Percentiles rank a stretch among this genome's conserved stretches.
These are phyloP conservation scores for Sphagnum contortum DNA, from an alignment of 225 moss, liverwort and hornwort genomes.

Conservation along the genomic window DNA sequence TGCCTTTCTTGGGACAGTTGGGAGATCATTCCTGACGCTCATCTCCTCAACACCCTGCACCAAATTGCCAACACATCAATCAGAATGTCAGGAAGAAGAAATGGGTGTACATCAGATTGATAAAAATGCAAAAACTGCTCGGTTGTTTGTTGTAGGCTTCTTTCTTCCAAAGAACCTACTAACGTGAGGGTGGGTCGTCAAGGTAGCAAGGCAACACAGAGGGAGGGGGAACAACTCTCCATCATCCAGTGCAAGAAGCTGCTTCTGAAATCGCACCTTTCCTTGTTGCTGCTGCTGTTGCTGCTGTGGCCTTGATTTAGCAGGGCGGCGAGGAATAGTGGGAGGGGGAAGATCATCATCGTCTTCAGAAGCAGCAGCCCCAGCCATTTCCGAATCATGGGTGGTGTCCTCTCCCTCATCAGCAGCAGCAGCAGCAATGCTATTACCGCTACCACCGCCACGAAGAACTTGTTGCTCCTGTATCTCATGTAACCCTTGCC, in stretches of 20 bases:
- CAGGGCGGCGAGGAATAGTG: conserved; percentile 64
- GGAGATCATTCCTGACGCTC: conserved; percentile 54
- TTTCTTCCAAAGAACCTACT: too few relatives aligned
- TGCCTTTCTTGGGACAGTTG: conserved; percentile 79
- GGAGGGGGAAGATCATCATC: conserved; percentile 90
- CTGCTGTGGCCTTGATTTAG: conserved; percentile 50
- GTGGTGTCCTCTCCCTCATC: conserved; percentile 84
- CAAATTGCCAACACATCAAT: too few relatives aligned
- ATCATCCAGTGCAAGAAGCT: too few relatives aligned
- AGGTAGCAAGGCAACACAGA: too few relatives aligned
- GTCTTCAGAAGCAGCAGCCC: conserved; percentile 46
- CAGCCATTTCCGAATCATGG: conserved; percentile 72
- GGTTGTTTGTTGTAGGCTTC: too few relatives aligned
- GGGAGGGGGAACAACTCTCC: too few relatives aligned
- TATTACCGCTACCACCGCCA: conserved; percentile 9
- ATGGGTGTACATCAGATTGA: too few relatives aligned
- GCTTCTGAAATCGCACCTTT: conserved; percentile 32
- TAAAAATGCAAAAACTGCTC: too few relatives aligned
- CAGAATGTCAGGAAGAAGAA: too few relatives aligned
- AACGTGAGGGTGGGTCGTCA: too few relatives aligned
- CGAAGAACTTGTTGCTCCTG: conserved; percentile 42
- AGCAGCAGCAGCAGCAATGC: conserved; percentile 3
- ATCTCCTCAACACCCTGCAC: conserved; percentile 70
- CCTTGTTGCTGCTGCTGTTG: not conserved
- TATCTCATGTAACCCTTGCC: conserved; percentile 70